These are phyloP conservation scores for Lachnellula occidentalis DNA, from an alignment of 2,329 filamentous ascomycete species.

Conservation along the genomic window DNA sequence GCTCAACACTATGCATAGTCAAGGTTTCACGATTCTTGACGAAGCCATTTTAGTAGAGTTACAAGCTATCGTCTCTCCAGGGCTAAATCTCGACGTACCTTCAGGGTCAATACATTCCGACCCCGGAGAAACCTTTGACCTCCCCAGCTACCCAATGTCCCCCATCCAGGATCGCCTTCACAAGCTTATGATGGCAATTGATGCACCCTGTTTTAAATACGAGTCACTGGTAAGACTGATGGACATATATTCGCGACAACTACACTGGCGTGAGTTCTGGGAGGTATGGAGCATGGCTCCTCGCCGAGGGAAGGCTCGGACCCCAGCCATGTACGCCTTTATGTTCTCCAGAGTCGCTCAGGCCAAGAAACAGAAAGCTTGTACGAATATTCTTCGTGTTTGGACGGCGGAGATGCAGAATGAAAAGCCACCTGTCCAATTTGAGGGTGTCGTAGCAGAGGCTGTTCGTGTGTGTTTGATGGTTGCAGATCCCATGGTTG, in stretches of 20 bases:
- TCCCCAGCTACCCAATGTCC: slow-evolving; percentile 16
- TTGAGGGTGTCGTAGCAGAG: slow-evolving; percentile 39
- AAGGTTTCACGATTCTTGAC: slow-evolving; percentile 36
- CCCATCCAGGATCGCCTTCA: slow-evolving; percentile 32
- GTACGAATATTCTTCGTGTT: slow-evolving; percentile 43
- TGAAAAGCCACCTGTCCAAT: slow-evolving; percentile 46
- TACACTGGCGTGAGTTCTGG: slow-evolving; percentile 55
- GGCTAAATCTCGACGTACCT: background rate
- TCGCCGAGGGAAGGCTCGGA: slow-evolving; percentile 43
- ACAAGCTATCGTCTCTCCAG: slow-evolving; percentile 18
- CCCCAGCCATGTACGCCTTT: slow-evolving; percentile 48
- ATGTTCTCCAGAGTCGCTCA: slow-evolving; percentile 46
- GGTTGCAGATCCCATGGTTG: slow-evolving; percentile 44
- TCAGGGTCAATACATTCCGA: slow-evolving; percentile 28
- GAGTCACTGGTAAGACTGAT: slow-evolving; percentile 38
- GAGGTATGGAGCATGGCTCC: slow-evolving; percentile 52
- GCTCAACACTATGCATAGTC: slow-evolving; percentile 37
- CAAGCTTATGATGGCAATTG: slow-evolving; percentile 40
- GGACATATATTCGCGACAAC: slow-evolving; percentile 40
- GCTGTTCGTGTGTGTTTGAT: slow-evolving; percentile 50
- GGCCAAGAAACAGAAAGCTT: slow-evolving; percentile 39
- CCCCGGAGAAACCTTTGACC: slow-evolving; percentile 18
- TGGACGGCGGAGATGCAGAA: slow-evolving; percentile 54
- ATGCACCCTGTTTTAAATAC: slow-evolving; percentile 38
- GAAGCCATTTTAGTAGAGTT: slow-evolving; percentile 27